These are phyloP conservation scores for Tricholoma terreum DNA, from an alignment of 768 basidiomycete species.

Conservation along the genomic window DNA sequence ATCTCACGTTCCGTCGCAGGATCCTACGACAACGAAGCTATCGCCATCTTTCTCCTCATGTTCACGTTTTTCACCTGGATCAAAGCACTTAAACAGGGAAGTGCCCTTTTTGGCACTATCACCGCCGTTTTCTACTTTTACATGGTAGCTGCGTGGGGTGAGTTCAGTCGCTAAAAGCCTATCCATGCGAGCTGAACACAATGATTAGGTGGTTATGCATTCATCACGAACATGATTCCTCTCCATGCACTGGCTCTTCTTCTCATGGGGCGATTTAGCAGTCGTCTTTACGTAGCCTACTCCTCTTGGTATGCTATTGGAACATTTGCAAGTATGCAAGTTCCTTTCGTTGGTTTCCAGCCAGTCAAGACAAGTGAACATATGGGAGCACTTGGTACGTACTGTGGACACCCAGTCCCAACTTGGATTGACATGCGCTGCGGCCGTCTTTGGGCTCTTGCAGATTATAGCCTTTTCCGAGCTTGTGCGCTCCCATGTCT, in stretches of 20 bases:
- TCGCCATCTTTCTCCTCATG: slow-evolving; percentile 99
- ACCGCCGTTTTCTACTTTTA: slow-evolving; percentile 98
- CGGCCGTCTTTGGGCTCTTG: slow-evolving; percentile 92
- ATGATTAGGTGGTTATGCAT: slow-evolving; percentile 84
- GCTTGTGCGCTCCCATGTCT: slow-evolving; percentile 84
- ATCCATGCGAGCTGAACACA: background rate
- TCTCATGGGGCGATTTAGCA: slow-evolving; percentile 93
- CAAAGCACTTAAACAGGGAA: slow-evolving; percentile 90
- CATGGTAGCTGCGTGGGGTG: slow-evolving; percentile 99
- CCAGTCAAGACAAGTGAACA: slow-evolving; percentile 98
- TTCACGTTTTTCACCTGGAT: slow-evolving; percentile 98
- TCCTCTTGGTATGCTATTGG: slow-evolving; percentile 98
- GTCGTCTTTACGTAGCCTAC: slow-evolving; percentile 90
- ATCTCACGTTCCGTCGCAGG: slow-evolving; percentile 99
- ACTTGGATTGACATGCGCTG: background rate
- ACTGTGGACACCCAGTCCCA: background rate
- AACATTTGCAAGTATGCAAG: slow-evolving; percentile 97
- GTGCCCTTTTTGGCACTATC: slow-evolving; percentile 84
- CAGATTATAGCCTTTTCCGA: slow-evolving; percentile 95
- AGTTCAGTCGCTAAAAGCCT: slow-evolving; percentile 19
- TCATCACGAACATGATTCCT: slow-evolving; percentile 99
- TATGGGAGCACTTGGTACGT: slow-evolving; percentile 92
- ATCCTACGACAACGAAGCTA: slow-evolving; percentile 99
- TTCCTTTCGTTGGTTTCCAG: slow-evolving; percentile 98
- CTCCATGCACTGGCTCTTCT: slow-evolving; percentile 92